Evolutionary conservation across 2,329 filamentous ascomycete species (phyloP).

Genomic region (Colletotrichum euphorbiae): DNA sequence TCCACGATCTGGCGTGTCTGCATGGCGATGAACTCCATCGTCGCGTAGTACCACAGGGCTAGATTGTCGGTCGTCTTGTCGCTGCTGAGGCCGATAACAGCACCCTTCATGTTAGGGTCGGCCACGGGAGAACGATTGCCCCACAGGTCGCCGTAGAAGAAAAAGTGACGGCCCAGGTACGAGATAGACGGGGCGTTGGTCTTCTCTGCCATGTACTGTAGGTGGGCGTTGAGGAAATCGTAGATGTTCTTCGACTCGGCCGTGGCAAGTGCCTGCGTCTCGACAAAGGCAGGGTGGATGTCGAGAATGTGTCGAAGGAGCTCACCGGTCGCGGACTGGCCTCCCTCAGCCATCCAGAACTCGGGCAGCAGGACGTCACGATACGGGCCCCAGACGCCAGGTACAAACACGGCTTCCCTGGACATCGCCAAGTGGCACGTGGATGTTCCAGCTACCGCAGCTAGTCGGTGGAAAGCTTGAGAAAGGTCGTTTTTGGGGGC

Average conservation of each 20-base stretch:
- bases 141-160: constrained; percentile 98
- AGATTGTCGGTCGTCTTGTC: constrained; percentile 90
- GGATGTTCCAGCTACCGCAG: constrained; percentile 94
- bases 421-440: constrained; percentile 99
- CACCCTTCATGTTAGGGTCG: constrained; percentile 91
- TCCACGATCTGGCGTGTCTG: constrained; percentile 97
- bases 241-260: constrained; percentile 91
- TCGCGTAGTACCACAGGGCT: constrained; percentile 92
- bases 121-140: constrained; percentile 96
- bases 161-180: constrained; percentile 91
- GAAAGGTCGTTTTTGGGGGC: constrained; percentile 85
- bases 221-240: constrained; percentile 91
- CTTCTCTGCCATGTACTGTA: constrained; percentile 79
- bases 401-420: constrained; percentile 89
- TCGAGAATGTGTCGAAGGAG: constrained; percentile 94
- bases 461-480: constrained; percentile 92
- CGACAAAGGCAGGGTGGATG: constrained; percentile 90
- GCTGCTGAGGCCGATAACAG: constrained; percentile 85
- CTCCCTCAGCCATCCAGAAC: constrained; percentile 97
- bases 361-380: constrained; percentile 90
- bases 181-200: constrained; percentile 79
- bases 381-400: constrained; percentile 97
- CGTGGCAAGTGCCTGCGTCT: constrained; percentile 82
- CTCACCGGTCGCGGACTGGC: constrained; percentile 95
- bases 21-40: constrained; percentile 97